Evolutionary conservation across 768 basidiomycete genomes (phyloP).

Genomic region (Naganishia randhawae): DNA sequence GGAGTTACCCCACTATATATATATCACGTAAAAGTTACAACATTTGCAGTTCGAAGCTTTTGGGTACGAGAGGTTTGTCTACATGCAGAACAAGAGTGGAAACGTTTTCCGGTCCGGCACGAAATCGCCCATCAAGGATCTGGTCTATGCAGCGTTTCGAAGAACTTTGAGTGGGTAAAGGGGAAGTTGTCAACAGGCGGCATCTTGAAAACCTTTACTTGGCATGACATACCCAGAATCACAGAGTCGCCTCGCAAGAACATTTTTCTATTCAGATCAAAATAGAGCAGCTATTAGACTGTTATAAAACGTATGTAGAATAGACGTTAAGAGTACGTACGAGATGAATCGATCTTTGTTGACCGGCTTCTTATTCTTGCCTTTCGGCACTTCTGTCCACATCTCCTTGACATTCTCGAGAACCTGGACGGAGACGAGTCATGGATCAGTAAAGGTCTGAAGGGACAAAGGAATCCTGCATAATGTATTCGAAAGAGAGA

Average conservation of each 20-base stretch:
- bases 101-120: background rate
- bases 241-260: slow-evolving; percentile 96
- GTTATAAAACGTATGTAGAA: background rate
- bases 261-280: slow-evolving; percentile 70
- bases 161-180: slow-evolving; percentile 10
- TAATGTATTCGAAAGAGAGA: background rate
- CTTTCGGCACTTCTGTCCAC: slow-evolving; percentile 98
- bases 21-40: background rate
- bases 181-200: background rate
- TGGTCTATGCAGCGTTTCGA: slow-evolving; percentile 19
- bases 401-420: slow-evolving; percentile 58
- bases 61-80: background rate
- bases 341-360: slow-evolving; percentile 97
- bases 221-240: slow-evolving; percentile 68
- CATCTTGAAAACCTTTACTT: background rate
- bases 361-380: slow-evolving; percentile 96
- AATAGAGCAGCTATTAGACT: background rate
- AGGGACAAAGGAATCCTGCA: background rate
- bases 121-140: background rate
- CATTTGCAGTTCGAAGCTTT: background rate
- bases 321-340: slow-evolving; percentile 33
- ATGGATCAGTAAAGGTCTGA: background rate
- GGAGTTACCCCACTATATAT: background rate
- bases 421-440: slow-evolving; percentile 26
- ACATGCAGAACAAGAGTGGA: background rate